These are phyloP conservation scores for Fusarium torulosum DNA, from an alignment of 2,329 filamentous ascomycete species.

Conservation along the genomic window DNA sequence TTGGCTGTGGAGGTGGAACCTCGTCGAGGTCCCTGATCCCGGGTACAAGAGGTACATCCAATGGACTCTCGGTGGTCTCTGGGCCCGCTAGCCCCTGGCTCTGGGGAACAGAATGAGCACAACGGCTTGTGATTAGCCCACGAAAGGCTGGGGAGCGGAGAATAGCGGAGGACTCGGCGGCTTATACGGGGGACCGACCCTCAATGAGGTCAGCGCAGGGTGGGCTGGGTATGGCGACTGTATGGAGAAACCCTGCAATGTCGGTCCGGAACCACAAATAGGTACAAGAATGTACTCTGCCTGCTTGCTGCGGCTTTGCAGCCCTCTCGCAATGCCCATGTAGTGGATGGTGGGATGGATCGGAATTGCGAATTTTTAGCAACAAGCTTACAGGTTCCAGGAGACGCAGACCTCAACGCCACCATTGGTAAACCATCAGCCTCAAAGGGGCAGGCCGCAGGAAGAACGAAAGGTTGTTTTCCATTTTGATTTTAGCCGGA, in stretches of 20 bases:
- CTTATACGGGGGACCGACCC: slow-evolving; percentile 40
- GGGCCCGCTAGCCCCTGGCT: slow-evolving; percentile 23
- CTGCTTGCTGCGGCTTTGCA: slow-evolving; percentile 6
- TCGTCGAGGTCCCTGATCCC: slow-evolving; percentile 21
- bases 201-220: slow-evolving; percentile 44
- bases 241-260: slow-evolving; percentile 46
- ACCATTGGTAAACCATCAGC: slow-evolving; percentile 33
- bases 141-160: slow-evolving; percentile 20
- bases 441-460: slow-evolving; percentile 41
- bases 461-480: slow-evolving; percentile 23
- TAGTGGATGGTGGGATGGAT: slow-evolving; percentile 25
- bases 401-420: slow-evolving; percentile 9
- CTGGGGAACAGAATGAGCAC: slow-evolving; percentile 1
- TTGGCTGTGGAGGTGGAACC: slow-evolving; percentile 43
- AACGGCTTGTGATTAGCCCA: slow-evolving; percentile 21
- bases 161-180: slow-evolving; percentile 43
- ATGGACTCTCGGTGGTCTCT: slow-evolving; percentile 15
- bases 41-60: slow-evolving; percentile 35
- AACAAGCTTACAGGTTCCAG: slow-evolving; percentile 13
- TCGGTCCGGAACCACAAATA: slow-evolving; percentile 24
- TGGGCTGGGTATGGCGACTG: slow-evolving; percentile 32
- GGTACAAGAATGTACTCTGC: slow-evolving; percentile 27
- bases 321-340: slow-evolving; percentile 17
- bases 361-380: slow-evolving; percentile 28
- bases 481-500: slow-evolving; percentile 28